Evolutionary conservation across 805 yeast species (phyloP), one percentile per base, ranked within the genome.

Genomic region (Wickerhamomyces tratensis): DNA sequence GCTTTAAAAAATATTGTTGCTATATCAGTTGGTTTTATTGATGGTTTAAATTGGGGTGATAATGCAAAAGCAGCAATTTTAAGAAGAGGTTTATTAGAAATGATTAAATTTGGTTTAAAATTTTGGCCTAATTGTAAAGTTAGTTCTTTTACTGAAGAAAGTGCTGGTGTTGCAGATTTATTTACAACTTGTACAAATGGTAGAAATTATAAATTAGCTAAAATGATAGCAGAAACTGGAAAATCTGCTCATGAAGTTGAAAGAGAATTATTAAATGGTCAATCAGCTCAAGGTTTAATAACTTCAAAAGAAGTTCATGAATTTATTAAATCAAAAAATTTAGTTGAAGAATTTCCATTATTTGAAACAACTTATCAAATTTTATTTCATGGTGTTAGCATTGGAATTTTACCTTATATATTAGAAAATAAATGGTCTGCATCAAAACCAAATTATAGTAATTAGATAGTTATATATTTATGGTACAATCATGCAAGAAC

Each of bases 1-100:
- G 98, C 98, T 7, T 74, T 91, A 64, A 91, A 91, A 69, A 91
- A 91, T 67, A 84, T 91, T 36, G 86, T 89, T 47, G 98, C 98
- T 36, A 71, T 86, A 59, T 89, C 95, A 46, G 96, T 93, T 46
- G 98, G 98, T 39, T 85, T 89, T 59, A 96, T 89, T 47, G 96
- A 87, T 66, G 98, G 98, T 49, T 73, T 85, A 48, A 95, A 95
- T 44, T 91, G 98, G 98, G 98, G 98, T 61, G 95, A 87, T 65
- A 91, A 91, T 62, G 97, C 98, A 51, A 86, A 88, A 65, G 83
- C 96, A 39, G 97, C 97, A 38, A 80, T 89, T 55, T 88, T 89
- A 88, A 77, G 98, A 67, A 82, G 91, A 52, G 98, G 98, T 36
- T 67, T 89, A 49, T 72, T 82, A 56, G 98, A 89, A 68, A 86